Base-by-base conservation (phyloP, 768 basidiomycete species). In the Auriscalpium orientale region DNA sequence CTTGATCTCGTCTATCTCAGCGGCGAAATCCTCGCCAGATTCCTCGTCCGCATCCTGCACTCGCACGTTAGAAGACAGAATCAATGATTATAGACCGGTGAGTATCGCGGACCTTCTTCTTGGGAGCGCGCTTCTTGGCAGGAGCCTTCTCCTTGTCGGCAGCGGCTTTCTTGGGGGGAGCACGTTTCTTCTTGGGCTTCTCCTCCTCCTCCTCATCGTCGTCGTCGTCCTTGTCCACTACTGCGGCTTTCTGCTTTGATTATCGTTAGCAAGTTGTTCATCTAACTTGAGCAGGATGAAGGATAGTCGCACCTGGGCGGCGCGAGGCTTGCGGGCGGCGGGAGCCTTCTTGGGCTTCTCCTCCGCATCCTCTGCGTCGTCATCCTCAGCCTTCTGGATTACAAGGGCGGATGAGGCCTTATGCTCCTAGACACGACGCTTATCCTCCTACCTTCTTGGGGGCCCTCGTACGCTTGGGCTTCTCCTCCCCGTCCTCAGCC, bases 291-390 rank as follows among this genome's bases (percentile, higher is more conserved):
- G 28, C 28, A 28, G 28, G 22, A 28, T 28, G 22, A 28, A 3
- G 2, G 5, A 28, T 28, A 43, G 6, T 15, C 40, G 18, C 40
- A 43, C 67, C 46, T 67, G 66, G 20, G 56, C 57, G 11, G 56
- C 5, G 10, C 58, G 58, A 46, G 58, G 37, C 45, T 51, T 60
- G 40, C 40, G 40, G n/a, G 68, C 71, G 11, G 76, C 73, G 55
- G 76, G 74, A 58, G 78, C 79, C 72, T 79, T 81, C 68, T 79
- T 79, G 11, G 82, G 79, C 55, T 80, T 79, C 51, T 77, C 79
- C 10, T 76, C 79, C 0, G 69, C 77, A 0, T 67, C 68, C 10
- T 67, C 67, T 49, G 76, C 79, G 4, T 78, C 80, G 0, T 68
- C 78, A 9, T 67, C 68, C 22, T 66, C 69, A 37, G 63, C 67